phyloP scores from a whole-genome alignment of 495 filamentous ascomycete species.

The Neurospora sp. region DNA sequence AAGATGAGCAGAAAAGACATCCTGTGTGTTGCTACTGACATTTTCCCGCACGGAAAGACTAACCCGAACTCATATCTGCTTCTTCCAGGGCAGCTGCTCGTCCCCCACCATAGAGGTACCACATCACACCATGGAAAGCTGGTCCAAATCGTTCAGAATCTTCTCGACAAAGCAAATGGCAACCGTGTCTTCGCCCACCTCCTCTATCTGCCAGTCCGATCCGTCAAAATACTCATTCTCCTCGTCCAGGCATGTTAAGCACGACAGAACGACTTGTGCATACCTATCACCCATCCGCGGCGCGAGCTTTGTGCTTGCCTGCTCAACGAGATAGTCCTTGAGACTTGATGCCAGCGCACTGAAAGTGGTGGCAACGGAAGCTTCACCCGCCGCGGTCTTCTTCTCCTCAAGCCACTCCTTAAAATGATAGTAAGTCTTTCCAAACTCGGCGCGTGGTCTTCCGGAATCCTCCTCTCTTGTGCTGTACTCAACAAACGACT shows the following conservation, averaged over 20 bases:
- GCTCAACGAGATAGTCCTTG: conserved; percentile 30
- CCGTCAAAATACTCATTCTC: conserved; percentile 38
- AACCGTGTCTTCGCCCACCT: conserved; percentile 39
- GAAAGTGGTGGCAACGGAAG: background rate
- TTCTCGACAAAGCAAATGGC: conserved; percentile 3
- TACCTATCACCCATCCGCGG: conserved; percentile 41
- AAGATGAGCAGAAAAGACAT: no score
- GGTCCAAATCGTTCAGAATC: background rate
- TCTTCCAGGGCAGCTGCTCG: no score
- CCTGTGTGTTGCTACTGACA: no score
- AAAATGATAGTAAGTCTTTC: background rate
- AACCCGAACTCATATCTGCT: no score
- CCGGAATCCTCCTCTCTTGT: background rate
- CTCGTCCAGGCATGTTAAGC: conserved; percentile 46
- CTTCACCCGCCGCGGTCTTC: background rate
- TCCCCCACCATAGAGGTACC: background rate
- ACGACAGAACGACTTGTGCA: conserved; percentile 37
- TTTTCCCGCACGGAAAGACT: no score
- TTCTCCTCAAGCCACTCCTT: background rate
- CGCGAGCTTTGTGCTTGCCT: conserved; percentile 35
- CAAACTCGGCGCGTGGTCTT: background rate
- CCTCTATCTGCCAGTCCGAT: conserved; percentile 37
- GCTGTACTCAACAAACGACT: conserved; percentile 29
- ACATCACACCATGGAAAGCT: background rate
- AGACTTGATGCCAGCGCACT: background rate